Evolutionary conservation across 2,329 filamentous ascomycete species (phyloP).

Genomic region (Colletotrichum navitas): DNA sequence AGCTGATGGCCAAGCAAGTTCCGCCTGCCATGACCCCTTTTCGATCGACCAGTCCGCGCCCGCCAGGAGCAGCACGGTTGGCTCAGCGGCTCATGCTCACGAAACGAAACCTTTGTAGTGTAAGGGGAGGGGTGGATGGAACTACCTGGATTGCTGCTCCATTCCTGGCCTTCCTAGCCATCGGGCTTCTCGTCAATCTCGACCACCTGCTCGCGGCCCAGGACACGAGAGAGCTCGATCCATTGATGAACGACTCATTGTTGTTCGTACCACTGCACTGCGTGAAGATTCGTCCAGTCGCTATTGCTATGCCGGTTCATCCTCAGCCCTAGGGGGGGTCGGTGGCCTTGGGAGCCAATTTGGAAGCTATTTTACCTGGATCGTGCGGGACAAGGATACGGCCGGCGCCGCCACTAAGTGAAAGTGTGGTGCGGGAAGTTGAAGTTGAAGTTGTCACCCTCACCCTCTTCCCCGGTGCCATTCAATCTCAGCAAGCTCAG

Average conservation of each 20-base stretch:
- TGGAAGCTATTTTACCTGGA: constrained; percentile 9
- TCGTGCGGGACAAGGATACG: neutral
- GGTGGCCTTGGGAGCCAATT: constrained; percentile 2
- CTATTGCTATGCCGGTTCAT: neutral
- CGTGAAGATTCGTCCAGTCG: neutral
- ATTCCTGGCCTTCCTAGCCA: constrained; percentile 23
- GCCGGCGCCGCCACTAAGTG: neutral
- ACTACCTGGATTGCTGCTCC: constrained; percentile 24
- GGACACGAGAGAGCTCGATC: neutral
- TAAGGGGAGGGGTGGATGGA: constrained; percentile 21
- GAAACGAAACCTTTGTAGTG: constrained; percentile 32
- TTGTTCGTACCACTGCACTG: neutral
- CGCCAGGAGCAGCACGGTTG: constrained; percentile 35
- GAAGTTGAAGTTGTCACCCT: neutral
- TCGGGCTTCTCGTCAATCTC: constrained; percentile 9
- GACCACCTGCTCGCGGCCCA: neutral
- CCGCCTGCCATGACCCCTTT: constrained; percentile 11
- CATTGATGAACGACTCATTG: neutral
- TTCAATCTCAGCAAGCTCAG: constrained; percentile 3
- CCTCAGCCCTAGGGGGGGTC: constrained; percentile 9
- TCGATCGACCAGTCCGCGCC: constrained; percentile 25
- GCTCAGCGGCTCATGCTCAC: constrained; percentile 28
- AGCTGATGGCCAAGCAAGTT: neutral
- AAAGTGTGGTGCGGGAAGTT: neutral
- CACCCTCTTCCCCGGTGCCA: neutral